These are phyloP conservation scores for Colletotrichum gigasporum DNA, from an alignment of 2,329 filamentous ascomycete genomes.

Conservation along the genomic window DNA sequence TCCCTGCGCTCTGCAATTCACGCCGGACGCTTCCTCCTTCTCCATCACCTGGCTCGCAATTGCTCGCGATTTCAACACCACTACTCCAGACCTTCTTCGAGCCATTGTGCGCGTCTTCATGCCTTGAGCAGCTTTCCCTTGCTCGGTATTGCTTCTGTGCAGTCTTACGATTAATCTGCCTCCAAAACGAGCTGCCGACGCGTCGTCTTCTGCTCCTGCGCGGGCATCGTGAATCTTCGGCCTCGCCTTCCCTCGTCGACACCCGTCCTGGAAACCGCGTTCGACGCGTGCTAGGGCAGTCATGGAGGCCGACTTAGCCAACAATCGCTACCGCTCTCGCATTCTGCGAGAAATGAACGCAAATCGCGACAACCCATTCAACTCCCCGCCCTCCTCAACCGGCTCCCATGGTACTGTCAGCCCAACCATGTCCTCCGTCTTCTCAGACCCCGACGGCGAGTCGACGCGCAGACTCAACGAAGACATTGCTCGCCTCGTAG, in stretches of 20 bases:
- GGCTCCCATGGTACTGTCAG: conserved; percentile 66
- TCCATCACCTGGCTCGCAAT: conserved; percentile 8
- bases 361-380: conserved; percentile 65
- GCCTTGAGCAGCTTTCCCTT: conserved; percentile 26
- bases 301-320: conserved; percentile 52
- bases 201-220: conserved; percentile 10
- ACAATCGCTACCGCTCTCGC: conserved; percentile 55
- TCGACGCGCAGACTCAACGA: conserved; percentile 62
- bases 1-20: conserved; percentile 29
- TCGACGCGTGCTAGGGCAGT: conserved; percentile 24
- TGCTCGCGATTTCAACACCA: conserved; percentile 7
- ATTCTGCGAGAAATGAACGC: conserved; percentile 62
- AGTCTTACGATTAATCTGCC: conserved; percentile 15
- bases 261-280: conserved; percentile 23
- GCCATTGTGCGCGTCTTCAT: conserved; percentile 24
- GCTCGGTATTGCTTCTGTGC: conserved; percentile 31
- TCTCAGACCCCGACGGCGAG: conserved; percentile 62
- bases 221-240: conserved; percentile 17
- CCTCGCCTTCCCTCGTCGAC: conserved; percentile 18
- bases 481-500: conserved; percentile 54
- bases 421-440: conserved; percentile 62
- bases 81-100: conserved; percentile 5
- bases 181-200: conserved; percentile 5
- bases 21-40: conserved; percentile 21
- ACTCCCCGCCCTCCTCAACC: conserved; percentile 66